Percentiles rank a stretch among this genome's conserved stretches.
Conservation (phyloP, 1,139 yeast genomes). For the Pichia sp. region DNA sequence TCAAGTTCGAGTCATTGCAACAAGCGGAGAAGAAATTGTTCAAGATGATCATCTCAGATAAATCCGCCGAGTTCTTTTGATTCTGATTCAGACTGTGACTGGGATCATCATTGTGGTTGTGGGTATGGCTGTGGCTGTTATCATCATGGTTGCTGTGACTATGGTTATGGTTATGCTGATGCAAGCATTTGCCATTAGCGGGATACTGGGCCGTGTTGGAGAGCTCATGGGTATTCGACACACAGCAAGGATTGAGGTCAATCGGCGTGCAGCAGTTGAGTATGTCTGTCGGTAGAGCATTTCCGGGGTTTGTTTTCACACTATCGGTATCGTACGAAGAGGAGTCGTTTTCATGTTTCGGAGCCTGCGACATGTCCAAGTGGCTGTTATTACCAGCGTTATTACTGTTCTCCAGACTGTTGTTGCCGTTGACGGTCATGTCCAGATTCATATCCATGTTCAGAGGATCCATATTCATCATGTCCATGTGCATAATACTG, state of each 20-base stretch:
- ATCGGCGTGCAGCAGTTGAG: slow-evolving; percentile 11
- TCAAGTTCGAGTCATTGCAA: slow-evolving; percentile 8
- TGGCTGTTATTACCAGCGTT: too few species aligned
- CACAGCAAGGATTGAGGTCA: slow-evolving; percentile 12
- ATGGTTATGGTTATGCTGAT: not conserved
- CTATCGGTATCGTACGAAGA: slow-evolving; percentile 4
- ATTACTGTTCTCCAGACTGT: not conserved
- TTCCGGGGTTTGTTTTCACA: not conserved
- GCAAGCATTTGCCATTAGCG: not conserved
- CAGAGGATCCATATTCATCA: not conserved
- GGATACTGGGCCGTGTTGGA: not conserved
- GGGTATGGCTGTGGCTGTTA: not conserved
- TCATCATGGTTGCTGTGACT: not conserved
- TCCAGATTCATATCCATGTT: slow-evolving; percentile 1
- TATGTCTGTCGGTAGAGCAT: not conserved
- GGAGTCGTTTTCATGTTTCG: not conserved
- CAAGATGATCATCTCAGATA: slow-evolving; percentile 14
- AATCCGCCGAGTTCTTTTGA: not conserved
- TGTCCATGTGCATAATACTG: not conserved
- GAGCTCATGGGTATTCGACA: not conserved
- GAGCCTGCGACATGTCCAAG: not conserved
- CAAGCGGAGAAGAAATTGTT: slow-evolving; percentile 15
- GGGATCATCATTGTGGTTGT: not conserved
- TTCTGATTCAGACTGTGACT: not conserved
- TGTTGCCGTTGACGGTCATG: not conserved